These are phyloP conservation scores for Echinochloa phyllopogon DNA, from an alignment of 176 grass and related monocot species.

Conservation along the genomic window DNA sequence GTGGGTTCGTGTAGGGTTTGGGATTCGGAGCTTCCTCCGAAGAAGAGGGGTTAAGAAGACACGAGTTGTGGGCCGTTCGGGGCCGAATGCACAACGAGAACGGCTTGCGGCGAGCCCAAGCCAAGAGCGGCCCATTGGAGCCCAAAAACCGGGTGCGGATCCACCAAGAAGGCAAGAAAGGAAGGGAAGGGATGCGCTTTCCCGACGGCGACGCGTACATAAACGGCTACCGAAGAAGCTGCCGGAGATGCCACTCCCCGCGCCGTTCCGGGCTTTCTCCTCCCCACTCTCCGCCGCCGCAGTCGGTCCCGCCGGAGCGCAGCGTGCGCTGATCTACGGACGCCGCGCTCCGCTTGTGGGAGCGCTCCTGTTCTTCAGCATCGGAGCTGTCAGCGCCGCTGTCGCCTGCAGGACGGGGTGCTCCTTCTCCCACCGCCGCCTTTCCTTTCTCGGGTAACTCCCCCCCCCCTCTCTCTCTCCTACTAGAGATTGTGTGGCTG, in stretches of 20 bases:
- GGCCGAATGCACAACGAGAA: background rate
- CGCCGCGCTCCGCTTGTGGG: conserved; percentile 43
- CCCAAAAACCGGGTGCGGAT: background rate
- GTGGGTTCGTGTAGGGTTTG: conserved; percentile 51
- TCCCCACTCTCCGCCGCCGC: conserved; percentile 5
- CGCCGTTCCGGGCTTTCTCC: conserved; percentile 46
- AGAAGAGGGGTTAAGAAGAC: conserved; percentile 17
- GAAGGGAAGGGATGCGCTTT: conserved; percentile 1
- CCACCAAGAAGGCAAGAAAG: background rate
- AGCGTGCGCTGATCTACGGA: conserved; percentile 5
- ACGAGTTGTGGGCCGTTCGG: background rate
- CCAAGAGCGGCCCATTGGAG: background rate
- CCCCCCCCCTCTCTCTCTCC: background rate
- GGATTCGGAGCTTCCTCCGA: background rate
- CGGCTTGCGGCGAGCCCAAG: background rate
- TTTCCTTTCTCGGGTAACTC: conserved; percentile 53
- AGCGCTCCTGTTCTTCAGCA: conserved; percentile 57
- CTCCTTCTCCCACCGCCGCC: conserved; percentile 47
- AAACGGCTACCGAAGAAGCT: background rate
- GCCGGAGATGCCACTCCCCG: conserved; percentile 50
- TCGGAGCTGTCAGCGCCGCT: conserved; percentile 51
- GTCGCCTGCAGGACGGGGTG: conserved; percentile 62
- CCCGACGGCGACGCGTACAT: conserved; percentile 22
- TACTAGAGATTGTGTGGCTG: background rate
- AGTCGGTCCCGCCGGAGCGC: conserved; percentile 19